These are phyloP conservation scores for Penicillium herquei DNA, from an alignment of 495 filamentous ascomycete species.

Conservation along the genomic window DNA sequence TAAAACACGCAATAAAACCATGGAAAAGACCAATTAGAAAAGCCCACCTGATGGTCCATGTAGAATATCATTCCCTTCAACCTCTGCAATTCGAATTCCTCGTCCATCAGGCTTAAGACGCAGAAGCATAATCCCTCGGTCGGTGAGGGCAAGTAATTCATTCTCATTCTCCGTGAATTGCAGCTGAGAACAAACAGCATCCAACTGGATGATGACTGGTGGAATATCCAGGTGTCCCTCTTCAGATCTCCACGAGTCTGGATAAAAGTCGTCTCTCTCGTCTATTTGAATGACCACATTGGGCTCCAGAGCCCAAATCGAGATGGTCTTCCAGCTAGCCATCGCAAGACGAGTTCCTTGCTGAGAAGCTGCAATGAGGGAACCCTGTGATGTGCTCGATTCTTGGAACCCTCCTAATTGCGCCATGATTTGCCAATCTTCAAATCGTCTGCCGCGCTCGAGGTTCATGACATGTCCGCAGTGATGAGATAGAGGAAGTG, in stretches of 20 bases:
- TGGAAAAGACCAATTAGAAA: not conserved
- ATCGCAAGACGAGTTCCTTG: slow-evolving; percentile 41
- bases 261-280: slow-evolving; percentile 30
- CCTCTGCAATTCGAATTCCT: slow-evolving; percentile 2
- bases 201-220: slow-evolving; percentile 32
- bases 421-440: slow-evolving; percentile 37
- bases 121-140: slow-evolving; percentile 45
- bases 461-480: slow-evolving; percentile 44
- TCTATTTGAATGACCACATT: slow-evolving; percentile 24
- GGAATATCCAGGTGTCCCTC: slow-evolving; percentile 28
- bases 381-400: slow-evolving; percentile 38
- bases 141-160: slow-evolving; percentile 45
- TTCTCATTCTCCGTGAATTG: slow-evolving; percentile 38
- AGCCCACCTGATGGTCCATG: not conserved
- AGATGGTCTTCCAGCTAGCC: slow-evolving; percentile 45
- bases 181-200: slow-evolving; percentile 44
- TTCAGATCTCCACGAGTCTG: slow-evolving; percentile 21
- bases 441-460: slow-evolving; percentile 39
- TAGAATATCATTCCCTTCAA: not conserved
- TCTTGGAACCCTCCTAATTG: slow-evolving; percentile 42
- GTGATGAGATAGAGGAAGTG: slow-evolving; percentile 13
- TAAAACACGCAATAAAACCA: not conserved
- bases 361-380: slow-evolving; percentile 40
- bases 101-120: slow-evolving; percentile 27
- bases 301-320: slow-evolving; percentile 47